phyloP scores from a whole-genome alignment of 371 early-diverging fungal species.

The Rhizoclosmatium hyalinum region DNA sequence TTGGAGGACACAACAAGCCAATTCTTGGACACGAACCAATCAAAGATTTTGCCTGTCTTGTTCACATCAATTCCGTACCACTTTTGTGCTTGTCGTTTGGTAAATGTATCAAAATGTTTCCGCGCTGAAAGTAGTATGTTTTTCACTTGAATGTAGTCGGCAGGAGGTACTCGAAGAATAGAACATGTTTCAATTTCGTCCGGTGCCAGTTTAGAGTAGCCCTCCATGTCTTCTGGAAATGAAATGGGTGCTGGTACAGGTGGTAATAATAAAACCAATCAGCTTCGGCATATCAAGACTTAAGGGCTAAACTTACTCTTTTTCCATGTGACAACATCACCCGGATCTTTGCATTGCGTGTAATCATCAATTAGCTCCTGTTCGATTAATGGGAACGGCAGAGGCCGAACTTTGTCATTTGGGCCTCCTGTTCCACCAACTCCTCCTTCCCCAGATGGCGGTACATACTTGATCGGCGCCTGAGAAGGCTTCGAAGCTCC shows the following conservation, averaged over 20 bases:
- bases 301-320: constrained; percentile 29
- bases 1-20: constrained; percentile 40
- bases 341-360: constrained; percentile 18
- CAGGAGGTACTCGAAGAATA: constrained; percentile 47
- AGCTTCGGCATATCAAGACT: not conserved
- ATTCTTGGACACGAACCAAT: constrained; percentile 53
- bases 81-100: constrained; percentile 52
- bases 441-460: not conserved
- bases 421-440: not conserved
- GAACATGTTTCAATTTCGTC: constrained; percentile 50
- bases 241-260: constrained; percentile 34
- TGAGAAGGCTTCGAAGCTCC: not conserved
- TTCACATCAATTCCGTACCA: constrained; percentile 59
- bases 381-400: constrained; percentile 6
- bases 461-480: not conserved
- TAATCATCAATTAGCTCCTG: constrained; percentile 4
- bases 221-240: constrained; percentile 31
- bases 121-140: constrained; percentile 42
- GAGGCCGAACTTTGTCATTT: constrained; percentile 20
- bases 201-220: constrained; percentile 39
- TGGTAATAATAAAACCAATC: not conserved
- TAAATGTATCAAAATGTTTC: constrained; percentile 39
- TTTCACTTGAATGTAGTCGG: constrained; percentile 50
- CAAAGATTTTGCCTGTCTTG: constrained; percentile 54
- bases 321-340: constrained; percentile 35